Conservation (phyloP, 148 eudicot genomes). For the Dysphania ambrosioides region DNA sequence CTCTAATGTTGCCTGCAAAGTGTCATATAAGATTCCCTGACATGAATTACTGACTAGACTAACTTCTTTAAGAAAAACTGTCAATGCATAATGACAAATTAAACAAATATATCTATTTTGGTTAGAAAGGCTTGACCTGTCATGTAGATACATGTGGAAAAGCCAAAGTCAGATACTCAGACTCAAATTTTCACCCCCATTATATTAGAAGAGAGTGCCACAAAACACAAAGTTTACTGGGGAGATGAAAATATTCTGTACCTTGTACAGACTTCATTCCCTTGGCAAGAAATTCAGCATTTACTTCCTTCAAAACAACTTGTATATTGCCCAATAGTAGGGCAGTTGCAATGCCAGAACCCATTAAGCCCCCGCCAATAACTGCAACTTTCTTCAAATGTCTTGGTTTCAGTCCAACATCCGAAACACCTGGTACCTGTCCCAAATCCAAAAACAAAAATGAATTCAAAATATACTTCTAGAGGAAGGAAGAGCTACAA, state of each 20-base stretch:
- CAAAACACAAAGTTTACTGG: background rate
- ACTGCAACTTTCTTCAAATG: slow-evolving; percentile 76
- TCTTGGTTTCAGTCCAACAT: slow-evolving; percentile 80
- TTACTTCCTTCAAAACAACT: slow-evolving; percentile 83
- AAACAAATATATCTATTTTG: background rate
- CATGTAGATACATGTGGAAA: background rate
- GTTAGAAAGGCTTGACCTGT: background rate
- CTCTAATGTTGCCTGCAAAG: slow-evolving; percentile 63
- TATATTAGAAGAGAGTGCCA: background rate
- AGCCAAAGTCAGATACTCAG: background rate
- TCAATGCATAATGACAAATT: background rate
- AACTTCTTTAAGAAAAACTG: background rate
- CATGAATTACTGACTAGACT: background rate
- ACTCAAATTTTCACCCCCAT: background rate
- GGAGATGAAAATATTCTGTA: slow-evolving; percentile 51
- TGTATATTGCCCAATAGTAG: slow-evolving; percentile 57
- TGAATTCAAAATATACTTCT: background rate
- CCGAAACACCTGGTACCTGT: slow-evolving; percentile 88
- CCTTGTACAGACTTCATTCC: slow-evolving; percentile 82
- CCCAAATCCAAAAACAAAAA: slow-evolving; percentile 3
- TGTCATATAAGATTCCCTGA: slow-evolving; percentile 13
- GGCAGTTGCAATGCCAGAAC: slow-evolving; percentile 94
- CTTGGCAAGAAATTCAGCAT: slow-evolving; percentile 69
- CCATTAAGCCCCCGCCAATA: slow-evolving; percentile 97
- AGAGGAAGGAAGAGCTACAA: background rate